Percentiles rank a stretch among this genome's conserved stretches.
These are phyloP conservation scores for Pyrenophora tritici-repentis DNA, from an alignment of 2,329 filamentous ascomycete genomes.

Conservation along the genomic window DNA sequence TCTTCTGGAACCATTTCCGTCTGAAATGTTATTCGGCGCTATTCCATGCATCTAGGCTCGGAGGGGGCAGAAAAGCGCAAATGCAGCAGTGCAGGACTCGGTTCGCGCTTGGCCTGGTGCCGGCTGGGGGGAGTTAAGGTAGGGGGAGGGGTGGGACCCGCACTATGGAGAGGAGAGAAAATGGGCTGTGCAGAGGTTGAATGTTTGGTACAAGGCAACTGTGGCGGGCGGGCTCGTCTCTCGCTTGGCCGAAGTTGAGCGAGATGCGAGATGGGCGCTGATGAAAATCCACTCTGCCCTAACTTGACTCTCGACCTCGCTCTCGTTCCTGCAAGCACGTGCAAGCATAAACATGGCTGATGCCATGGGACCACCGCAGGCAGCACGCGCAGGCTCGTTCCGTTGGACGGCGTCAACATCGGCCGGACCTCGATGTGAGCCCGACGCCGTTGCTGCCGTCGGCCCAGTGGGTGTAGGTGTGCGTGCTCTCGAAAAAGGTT, in stretches of 20 bases:
- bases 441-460: not conserved
- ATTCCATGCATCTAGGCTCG: not conserved
- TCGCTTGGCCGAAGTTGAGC: slow-evolving; percentile 13
- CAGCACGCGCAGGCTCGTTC: not conserved
- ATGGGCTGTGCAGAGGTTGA: not conserved
- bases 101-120: not conserved
- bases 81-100: not conserved
- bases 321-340: not conserved
- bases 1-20: slow-evolving; percentile 14
- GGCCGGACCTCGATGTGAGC: slow-evolving; percentile 2
- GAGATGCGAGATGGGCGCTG: not conserved
- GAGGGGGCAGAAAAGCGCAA: no score
- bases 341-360: not conserved
- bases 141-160: not conserved
- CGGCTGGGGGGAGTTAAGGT: not conserved
- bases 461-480: not conserved
- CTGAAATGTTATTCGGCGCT: slow-evolving; percentile 10
- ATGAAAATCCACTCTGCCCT: not conserved
- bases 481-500: not conserved
- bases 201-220: slow-evolving; percentile 8
- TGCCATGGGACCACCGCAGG: not conserved
- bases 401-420: slow-evolving; percentile 3
- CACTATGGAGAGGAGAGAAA: no score
- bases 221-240: slow-evolving; percentile 1
- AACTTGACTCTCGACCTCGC: no score